Base-by-base conservation (phyloP, 305 asterid genomes). In the Galium porrigens region DNA sequence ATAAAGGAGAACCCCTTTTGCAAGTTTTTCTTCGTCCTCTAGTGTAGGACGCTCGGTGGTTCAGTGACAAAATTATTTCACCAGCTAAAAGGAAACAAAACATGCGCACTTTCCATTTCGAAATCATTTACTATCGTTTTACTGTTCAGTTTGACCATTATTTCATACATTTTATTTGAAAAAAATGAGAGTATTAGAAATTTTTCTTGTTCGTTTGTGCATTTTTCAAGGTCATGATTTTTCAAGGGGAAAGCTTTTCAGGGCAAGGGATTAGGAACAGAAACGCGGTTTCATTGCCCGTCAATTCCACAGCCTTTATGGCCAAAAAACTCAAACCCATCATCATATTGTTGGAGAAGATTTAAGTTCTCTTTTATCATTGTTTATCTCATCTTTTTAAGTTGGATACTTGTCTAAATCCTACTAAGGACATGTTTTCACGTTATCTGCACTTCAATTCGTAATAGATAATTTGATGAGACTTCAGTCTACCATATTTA, bases 341-440 rank as follows among this genome's bases (percentile, higher is more conserved):
- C 68, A 79, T 82, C 55, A 79, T 77, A 66, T 15, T 75, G 82
- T 74, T 73, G 76, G 71, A 67, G 78, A 77, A 79, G 76, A 70
- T 71, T 68, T 61, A 48, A 61, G 48, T 57, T 22, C 14, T 6
- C 27, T 15, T 37, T 46, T n/a, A 51, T 6, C 29, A 11, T 54
- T 74, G 66, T 32, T 44, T 59, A 66, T 25, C 4, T 63, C 59
- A 58, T 71, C 68, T 58, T 30, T 46, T 30, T n/a, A 14, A n/a
- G 51, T 73, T 59, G 77, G 73, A 58, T 60, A 58, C 71, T 65
- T 27, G 67, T 71, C 71, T 5, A 62, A 41, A 51, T n/a, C 57
- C 76, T 58, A 68, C 62, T 27, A 27, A 27, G 30, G 30, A 27
- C 30, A 1, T 27, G 30, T 22, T 22, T 22, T 22, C 22, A 22